Percentiles rank a stretch among this genome's conserved stretches.
phyloP scores from a whole-genome alignment of 2,329 filamentous ascomycete genomes.

The Lomentospora prolificans region DNA sequence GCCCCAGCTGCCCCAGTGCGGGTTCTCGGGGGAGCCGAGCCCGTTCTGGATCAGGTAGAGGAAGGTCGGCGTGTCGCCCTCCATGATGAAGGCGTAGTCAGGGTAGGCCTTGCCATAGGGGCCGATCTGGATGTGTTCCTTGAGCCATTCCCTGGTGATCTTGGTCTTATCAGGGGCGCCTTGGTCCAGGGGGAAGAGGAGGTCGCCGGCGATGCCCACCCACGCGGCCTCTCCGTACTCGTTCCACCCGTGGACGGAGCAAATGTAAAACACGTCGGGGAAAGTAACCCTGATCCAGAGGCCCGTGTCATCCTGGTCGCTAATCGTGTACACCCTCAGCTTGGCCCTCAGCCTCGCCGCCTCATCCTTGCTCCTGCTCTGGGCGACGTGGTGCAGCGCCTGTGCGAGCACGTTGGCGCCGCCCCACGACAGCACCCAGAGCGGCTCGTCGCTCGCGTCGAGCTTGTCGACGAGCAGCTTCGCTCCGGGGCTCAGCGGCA shows the following conservation, averaged over 20 bases:
- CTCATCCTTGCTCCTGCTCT: conserved; percentile 21
- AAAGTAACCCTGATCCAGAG: conserved; percentile 44
- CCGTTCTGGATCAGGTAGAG: conserved; percentile 39
- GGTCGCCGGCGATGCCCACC: conserved; percentile 42
- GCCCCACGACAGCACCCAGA: conserved; percentile 45
- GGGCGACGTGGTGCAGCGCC: conserved; percentile 31
- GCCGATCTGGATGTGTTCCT: conserved; percentile 40
- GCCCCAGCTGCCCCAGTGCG: conserved; percentile 38
- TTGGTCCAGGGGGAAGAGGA: too few species aligned
- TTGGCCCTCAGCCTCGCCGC: conserved; percentile 26
- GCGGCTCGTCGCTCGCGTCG: conserved; percentile 22
- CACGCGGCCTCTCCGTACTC: conserved; percentile 44
- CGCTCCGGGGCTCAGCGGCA: conserved; percentile 13
- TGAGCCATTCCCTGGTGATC: conserved; percentile 40
- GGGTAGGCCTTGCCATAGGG: conserved; percentile 34
- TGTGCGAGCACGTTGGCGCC: conserved; percentile 44
- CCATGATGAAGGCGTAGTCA: conserved; percentile 38
- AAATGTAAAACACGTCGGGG: conserved; percentile 46
- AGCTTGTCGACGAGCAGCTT: conserved; percentile 26
- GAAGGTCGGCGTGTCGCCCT: conserved; percentile 41
- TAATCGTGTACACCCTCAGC: conserved; percentile 44
- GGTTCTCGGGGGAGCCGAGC: conserved; percentile 33
- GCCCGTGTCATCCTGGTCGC: conserved; percentile 49
- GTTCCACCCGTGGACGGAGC: conserved; percentile 45
- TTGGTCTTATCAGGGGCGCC: conserved; percentile 35